Base-by-base conservation (phyloP, 495 filamentous ascomycete species). In the Parathielavia hyrcaniae region DNA sequence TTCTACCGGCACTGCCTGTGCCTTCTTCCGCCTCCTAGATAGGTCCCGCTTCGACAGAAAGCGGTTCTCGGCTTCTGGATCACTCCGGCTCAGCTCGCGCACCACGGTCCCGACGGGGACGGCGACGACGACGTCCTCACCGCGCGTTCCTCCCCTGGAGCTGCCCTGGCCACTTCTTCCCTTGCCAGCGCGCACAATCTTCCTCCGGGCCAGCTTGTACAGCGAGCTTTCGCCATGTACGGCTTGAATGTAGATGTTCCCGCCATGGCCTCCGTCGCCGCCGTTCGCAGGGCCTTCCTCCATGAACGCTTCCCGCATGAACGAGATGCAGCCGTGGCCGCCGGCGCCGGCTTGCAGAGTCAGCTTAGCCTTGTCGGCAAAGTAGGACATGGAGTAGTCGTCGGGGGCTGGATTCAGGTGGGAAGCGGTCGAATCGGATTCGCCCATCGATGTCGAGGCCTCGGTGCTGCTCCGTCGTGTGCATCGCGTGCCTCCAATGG, bases 61-160 rank as follows among this genome's bases (percentile, higher is more conserved):
- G 47, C 53, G 71, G 53, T 71, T 73, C 45, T 89, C 88, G 38
- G 79, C 79, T 17, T 87, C 75, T 3, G 89, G 91, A 71, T 97
- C 91, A 50, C 82, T 73, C 22, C 93, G 79, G 50, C 79, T 78
- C 12, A 96, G 73, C 70, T 98, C 93, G 19, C 88, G 79, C 3
- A 98, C 79, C 12, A 97, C 85, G 0, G 93, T 97, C 14, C 93
- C 93, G 10, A 97, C 88, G 1, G 95, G 93, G 8, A 98, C 93
- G 38, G 87, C 83, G 44, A 98, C 83, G 53, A 97, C 73, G 2
- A 97, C 68, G 73, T 98, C 93, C 0, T 90, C 84, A 20, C 93
- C 93, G 53, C 90, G 79, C 65, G 83, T 81, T 2, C 93, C 93
- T 35, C 88, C 86, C 53, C 82, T 81, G 51, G 80, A 81, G 65